These are phyloP conservation scores for Lecanicillium sp. DNA, from an alignment of 2,329 filamentous ascomycete species.

Conservation along the genomic window DNA sequence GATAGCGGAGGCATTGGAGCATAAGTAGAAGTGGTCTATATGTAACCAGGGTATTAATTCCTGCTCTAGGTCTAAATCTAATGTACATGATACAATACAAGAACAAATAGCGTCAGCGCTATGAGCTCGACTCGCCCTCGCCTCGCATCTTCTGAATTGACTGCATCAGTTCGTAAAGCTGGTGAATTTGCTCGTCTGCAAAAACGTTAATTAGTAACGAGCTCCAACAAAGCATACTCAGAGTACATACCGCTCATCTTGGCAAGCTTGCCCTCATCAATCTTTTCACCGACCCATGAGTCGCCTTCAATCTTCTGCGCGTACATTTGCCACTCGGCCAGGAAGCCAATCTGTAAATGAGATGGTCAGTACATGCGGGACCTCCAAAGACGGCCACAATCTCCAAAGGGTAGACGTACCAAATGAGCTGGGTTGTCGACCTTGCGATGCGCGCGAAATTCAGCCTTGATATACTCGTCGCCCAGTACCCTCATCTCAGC, in stretches of 20 bases:
- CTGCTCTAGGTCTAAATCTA: slow-evolving; percentile 1
- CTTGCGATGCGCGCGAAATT: slow-evolving; percentile 76
- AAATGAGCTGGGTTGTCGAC: slow-evolving; percentile 90
- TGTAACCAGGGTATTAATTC: background rate
- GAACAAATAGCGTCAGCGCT: slow-evolving; percentile 1
- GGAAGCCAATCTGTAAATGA: slow-evolving; percentile 69
- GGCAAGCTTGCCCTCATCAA: slow-evolving; percentile 76
- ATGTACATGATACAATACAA: slow-evolving; percentile 8
- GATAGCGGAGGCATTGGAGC: slow-evolving; percentile 44
- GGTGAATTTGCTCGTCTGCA: slow-evolving; percentile 82
- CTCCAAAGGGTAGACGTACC: slow-evolving; percentile 40
- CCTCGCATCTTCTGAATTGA: slow-evolving; percentile 49
- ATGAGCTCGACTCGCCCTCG: slow-evolving; percentile 19
- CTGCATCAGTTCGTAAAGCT: slow-evolving; percentile 91
- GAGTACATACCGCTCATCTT: slow-evolving; percentile 80
- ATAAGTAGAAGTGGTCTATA: slow-evolving; percentile 10
- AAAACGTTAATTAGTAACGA: slow-evolving; percentile 8
- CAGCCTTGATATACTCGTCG: slow-evolving; percentile 86
- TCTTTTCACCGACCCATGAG: slow-evolving; percentile 72
- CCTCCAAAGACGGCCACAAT: background rate
- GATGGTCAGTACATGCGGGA: background rate
- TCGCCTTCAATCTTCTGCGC: slow-evolving; percentile 88
- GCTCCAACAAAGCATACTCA: background rate
- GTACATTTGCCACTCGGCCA: slow-evolving; percentile 95
- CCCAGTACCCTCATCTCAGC: slow-evolving; percentile 72